Evolutionary conservation across 2,329 filamentous ascomycete genomes (phyloP).

Genomic region (Aurifilum marmelostoma): DNA sequence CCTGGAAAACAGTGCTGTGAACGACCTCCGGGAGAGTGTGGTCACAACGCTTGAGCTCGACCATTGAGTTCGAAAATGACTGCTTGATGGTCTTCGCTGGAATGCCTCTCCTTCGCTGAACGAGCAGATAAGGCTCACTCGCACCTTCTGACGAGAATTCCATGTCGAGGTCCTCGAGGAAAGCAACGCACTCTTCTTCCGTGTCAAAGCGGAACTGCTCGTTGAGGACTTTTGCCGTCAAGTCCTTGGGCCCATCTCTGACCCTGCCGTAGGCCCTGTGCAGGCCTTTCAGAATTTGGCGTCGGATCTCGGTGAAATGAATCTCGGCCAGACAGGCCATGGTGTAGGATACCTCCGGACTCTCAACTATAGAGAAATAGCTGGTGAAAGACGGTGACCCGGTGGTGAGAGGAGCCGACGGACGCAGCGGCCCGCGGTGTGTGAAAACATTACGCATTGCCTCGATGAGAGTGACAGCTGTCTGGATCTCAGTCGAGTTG

Average conservation of each 20-base stretch:
- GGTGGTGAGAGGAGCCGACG: slow-evolving; percentile 50
- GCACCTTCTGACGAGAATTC: slow-evolving; percentile 49
- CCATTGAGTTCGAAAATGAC: slow-evolving; percentile 57
- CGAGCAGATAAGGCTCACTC: slow-evolving; percentile 45
- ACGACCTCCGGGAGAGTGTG: slow-evolving; percentile 59
- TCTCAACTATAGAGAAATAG: slow-evolving; percentile 64
- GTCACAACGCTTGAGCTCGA: slow-evolving; percentile 62
- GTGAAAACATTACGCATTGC: slow-evolving; percentile 61
- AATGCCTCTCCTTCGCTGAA: slow-evolving; percentile 49
- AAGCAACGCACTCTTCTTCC: slow-evolving; percentile 65
- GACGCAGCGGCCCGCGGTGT: slow-evolving; percentile 60
- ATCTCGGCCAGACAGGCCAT: slow-evolving; percentile 72
- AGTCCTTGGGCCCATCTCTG: slow-evolving; percentile 61
- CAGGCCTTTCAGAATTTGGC: slow-evolving; percentile 59
- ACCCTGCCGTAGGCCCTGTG: slow-evolving; percentile 59
- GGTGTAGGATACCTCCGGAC: slow-evolving; percentile 63
- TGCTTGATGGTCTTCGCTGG: slow-evolving; percentile 57
- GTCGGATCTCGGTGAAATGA: slow-evolving; percentile 65
- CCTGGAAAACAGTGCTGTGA: slow-evolving; percentile 56
- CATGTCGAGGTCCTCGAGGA: slow-evolving; percentile 63
- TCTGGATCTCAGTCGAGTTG: slow-evolving; percentile 61
- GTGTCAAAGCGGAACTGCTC: slow-evolving; percentile 68
- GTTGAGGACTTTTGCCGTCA: slow-evolving; percentile 61
- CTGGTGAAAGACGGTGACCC: slow-evolving; percentile 54
- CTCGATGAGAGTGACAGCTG: slow-evolving; percentile 63